Percentiles rank a stretch among this genome's conserved stretches.
phyloP scores from a whole-genome alignment of 1,284 basidiomycete genomes.

The Trichosporon sp. region DNA sequence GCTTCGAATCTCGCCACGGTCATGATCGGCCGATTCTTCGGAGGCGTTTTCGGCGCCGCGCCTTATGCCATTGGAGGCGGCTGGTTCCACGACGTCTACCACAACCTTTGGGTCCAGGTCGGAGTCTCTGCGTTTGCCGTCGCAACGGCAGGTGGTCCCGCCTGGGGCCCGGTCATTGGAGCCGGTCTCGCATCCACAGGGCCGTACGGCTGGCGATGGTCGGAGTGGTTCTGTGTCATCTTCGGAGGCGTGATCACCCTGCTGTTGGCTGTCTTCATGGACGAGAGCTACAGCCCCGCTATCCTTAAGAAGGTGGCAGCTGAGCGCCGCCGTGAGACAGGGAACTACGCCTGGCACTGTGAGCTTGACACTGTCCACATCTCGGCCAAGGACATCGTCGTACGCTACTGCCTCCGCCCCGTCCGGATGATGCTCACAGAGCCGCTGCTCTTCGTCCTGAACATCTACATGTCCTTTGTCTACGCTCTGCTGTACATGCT shows the following conservation, averaged over 20 bases:
- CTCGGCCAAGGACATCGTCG: constrained; percentile 15
- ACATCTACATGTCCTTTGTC: constrained; percentile 24
- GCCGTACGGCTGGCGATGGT: constrained; percentile 22
- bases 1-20: constrained; percentile 61
- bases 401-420: constrained; percentile 21
- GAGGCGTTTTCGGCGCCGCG: constrained; percentile 52
- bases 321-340: constrained; percentile 12
- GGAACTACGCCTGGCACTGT: constrained; percentile 18
- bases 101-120: constrained; percentile 10
- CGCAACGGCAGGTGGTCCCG: constrained; percentile 17
- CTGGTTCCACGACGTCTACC: constrained; percentile 21
- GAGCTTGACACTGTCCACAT: constrained; percentile 18
- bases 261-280: constrained; percentile 15
- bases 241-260: constrained; percentile 16
- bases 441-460: constrained; percentile 23
- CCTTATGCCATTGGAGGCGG: constrained; percentile 23
- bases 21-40: constrained; percentile 59
- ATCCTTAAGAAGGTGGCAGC: constrained; percentile 18
- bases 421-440: constrained; percentile 22
- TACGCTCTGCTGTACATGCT: constrained; percentile 28
- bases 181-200: constrained; percentile 11
- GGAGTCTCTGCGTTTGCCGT: constrained; percentile 15
- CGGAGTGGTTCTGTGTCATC: constrained; percentile 22
- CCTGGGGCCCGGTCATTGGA: constrained; percentile 18
- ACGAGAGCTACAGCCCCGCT: constrained; percentile 19